Evolutionary conservation across 768 basidiomycete genomes (phyloP).

Genomic region (Russula earlei): DNA sequence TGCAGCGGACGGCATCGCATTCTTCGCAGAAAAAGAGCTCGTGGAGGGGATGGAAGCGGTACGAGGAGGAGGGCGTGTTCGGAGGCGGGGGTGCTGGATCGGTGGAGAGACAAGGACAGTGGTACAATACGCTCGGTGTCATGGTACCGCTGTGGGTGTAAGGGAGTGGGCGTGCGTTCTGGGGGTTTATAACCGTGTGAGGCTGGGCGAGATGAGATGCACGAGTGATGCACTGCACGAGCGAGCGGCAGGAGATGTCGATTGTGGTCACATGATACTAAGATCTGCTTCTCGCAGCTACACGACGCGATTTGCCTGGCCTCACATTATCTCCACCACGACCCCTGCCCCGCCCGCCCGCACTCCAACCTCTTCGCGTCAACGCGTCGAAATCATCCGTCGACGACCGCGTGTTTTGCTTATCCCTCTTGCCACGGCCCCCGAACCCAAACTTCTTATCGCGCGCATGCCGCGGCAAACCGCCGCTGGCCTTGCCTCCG

Average conservation of each 20-base stretch:
- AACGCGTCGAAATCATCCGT: slow-evolving; percentile 59
- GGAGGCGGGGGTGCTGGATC: slow-evolving; percentile 61
- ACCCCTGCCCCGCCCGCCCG: slow-evolving; percentile 26
- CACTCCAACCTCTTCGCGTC: slow-evolving; percentile 25
- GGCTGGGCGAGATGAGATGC: not conserved
- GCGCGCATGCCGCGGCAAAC: slow-evolving; percentile 50
- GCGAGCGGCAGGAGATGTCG: too few relatives aligned
- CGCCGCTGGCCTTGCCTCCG: slow-evolving; percentile 20
- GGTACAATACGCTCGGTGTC: slow-evolving; percentile 46
- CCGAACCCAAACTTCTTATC: slow-evolving; percentile 81
- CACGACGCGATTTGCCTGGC: slow-evolving; percentile 51
- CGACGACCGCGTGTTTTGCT: slow-evolving; percentile 74
- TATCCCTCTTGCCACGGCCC: slow-evolving; percentile 55
- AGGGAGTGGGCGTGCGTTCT: not conserved
- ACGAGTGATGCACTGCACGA: too few relatives aligned
- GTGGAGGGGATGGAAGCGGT: slow-evolving; percentile 76
- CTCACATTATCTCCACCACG: slow-evolving; percentile 35
- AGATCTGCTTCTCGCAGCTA: slow-evolving; percentile 29
- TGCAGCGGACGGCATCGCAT: slow-evolving; percentile 92
- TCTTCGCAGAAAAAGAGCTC: slow-evolving; percentile 96
- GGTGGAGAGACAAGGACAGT: slow-evolving; percentile 63
- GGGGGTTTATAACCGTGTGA: not conserved
- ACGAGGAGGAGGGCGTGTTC: slow-evolving; percentile 64
- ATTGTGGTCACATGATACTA: slow-evolving; percentile 10
- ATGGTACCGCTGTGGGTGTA: slow-evolving; percentile 21